Base-by-base conservation (phyloP, 768 basidiomycete species). In the Termitomyces sp. region DNA sequence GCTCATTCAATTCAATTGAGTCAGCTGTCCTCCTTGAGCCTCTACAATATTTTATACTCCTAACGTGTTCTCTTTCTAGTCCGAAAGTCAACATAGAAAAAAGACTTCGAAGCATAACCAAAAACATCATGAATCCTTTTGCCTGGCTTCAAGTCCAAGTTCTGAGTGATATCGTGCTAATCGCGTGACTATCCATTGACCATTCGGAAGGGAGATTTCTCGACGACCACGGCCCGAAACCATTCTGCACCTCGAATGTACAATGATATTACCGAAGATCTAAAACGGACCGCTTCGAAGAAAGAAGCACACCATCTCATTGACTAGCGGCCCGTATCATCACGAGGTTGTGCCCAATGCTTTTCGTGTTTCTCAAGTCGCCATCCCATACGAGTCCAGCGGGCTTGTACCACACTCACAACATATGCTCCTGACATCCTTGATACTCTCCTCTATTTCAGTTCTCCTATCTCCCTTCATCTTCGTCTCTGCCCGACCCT, bases 401-500 rank as follows among this genome's bases (percentile, higher is more conserved):
- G 14, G 32, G 17, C 16, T 25, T 8, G 16, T 10, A 10, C 23
- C 23, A 0, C 41, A 44, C 10, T 47, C 27, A 2, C 28, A 12
- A 30, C 11, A 1, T 34, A 25, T 57, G 54, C 50, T 49, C 27
- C 28, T 23, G 10, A 46, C 30, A 27, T 21, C 34, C 10, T n/a
- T 41, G 7, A 6, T 34, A 2, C 16, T 57, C 16, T 17, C 35
- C 10, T 37, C 40, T 2, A n/a, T 62, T 55, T 54, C 44, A 14
- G 11, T 25, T 17, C 3, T 39, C 50, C 56, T 55, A 25, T 39
- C 50, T 23, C 32, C 34, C 8, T 9, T 21, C 46, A 5, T n/a
- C n/a, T n/a, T 28, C 19, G 53, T 50, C 21, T 27, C 30, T 12
- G 73, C 73, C 19, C 66, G 69, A 1, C 73, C 72, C 17, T 27